A percentile compares a stretch with the other conserved stretches of the same genome.
Evolutionary conservation across 2,329 filamentous ascomycete genomes (phyloP).

Genomic region (Cercospora berteroae): DNA sequence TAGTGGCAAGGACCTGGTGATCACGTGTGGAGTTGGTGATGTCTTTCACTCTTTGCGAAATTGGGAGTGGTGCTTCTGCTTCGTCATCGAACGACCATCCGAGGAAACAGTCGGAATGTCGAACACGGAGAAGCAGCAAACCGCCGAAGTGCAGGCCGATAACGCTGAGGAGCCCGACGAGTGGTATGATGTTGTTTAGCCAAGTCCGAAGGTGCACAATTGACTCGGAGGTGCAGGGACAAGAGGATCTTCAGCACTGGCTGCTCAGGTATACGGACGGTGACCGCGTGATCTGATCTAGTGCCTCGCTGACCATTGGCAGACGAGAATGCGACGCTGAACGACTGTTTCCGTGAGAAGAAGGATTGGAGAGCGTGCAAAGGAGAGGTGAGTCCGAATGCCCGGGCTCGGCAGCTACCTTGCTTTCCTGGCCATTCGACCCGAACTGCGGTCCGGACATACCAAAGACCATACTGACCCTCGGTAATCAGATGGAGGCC

Average conservation of each 20-base stretch:
- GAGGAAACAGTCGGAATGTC: conserved; percentile 29
- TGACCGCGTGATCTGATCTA: neutral
- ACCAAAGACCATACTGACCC: conserved; percentile 17
- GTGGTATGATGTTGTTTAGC: conserved; percentile 61
- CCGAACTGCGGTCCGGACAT: neutral
- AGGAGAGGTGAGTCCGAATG: conserved; percentile 67
- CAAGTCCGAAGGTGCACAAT: neutral
- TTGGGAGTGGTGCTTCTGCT: conserved; percentile 2
- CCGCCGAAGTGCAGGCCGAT: conserved; percentile 36
- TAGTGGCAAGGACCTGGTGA: neutral
- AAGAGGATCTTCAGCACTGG: conserved; percentile 97
- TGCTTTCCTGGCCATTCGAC: neutral
- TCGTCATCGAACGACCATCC: neutral
- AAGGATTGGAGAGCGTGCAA: conserved; percentile 93
- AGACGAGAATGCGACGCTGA: conserved; percentile 89
- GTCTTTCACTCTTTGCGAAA: conserved; percentile 5
- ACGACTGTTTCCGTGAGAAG: conserved; percentile 92
- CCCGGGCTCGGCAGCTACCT: conserved; percentile 6
- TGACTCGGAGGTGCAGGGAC: conserved; percentile 62
- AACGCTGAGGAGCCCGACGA: conserved; percentile 91
- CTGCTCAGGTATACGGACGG: conserved; percentile 66
- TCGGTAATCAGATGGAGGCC: conserved; percentile 68
- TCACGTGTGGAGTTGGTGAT: conserved; percentile 23
- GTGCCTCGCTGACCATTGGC: conserved; percentile 11
- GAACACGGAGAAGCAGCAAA: conserved; percentile 31